These are phyloP conservation scores for Fraxinus xanthoxyloides DNA, from an alignment of 305 asterid species.

Conservation along the genomic window DNA sequence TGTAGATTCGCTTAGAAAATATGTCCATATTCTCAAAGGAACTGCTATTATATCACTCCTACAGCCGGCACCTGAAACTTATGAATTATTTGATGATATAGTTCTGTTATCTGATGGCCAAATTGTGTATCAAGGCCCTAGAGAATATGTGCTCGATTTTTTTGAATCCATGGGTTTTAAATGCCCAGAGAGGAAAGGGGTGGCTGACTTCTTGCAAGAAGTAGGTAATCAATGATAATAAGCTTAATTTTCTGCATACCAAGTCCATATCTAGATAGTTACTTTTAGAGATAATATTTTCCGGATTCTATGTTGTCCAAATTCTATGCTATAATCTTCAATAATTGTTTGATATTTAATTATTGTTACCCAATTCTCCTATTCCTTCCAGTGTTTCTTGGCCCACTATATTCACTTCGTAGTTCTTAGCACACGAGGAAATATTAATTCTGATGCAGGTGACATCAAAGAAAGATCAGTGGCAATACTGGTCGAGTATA, in stretches of 20 bases:
- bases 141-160: slow-evolving; percentile 48
- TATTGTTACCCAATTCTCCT: background rate
- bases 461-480: slow-evolving; percentile 61
- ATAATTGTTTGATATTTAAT: background rate
- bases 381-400: background rate
- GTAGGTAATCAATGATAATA: slow-evolving; percentile 20
- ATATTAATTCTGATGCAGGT: slow-evolving; percentile 28
- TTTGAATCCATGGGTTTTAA: slow-evolving; percentile 53
- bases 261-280: background rate
- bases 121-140: slow-evolving; percentile 64
- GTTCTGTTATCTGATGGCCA: slow-evolving; percentile 55
- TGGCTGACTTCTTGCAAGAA: slow-evolving; percentile 69
- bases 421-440: background rate
- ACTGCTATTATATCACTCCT: slow-evolving; percentile 58
- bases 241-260: background rate
- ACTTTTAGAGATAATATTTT: background rate
- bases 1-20: slow-evolving; percentile 47
- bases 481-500: slow-evolving; percentile 48
- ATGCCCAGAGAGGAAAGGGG: slow-evolving; percentile 71
- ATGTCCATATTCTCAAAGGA: slow-evolving; percentile 55
- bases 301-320: background rate
- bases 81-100: slow-evolving; percentile 55
- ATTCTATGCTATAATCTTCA: background rate
- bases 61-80: slow-evolving; percentile 69
- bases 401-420: background rate